These are phyloP conservation scores for Suillus brevipes DNA, from an alignment of 768 basidiomycete genomes.

Conservation along the genomic window DNA sequence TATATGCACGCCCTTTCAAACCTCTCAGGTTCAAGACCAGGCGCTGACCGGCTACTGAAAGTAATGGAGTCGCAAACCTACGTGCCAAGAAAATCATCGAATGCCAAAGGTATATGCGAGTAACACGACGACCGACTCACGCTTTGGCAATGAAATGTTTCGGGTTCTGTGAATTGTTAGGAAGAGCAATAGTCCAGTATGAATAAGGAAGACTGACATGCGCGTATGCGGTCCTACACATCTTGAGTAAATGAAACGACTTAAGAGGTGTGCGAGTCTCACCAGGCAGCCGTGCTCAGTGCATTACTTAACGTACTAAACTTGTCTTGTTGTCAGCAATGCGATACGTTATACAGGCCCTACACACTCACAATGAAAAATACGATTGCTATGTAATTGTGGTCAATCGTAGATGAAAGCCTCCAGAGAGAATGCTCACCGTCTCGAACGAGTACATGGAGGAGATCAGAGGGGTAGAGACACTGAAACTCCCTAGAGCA, in stretches of 20 bases:
- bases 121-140: not conserved
- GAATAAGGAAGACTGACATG: not conserved
- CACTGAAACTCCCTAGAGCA: not conserved
- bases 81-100: not conserved
- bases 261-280: not conserved
- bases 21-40: slow-evolving; percentile 22
- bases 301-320: slow-evolving; percentile 4
- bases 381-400: slow-evolving; percentile 3
- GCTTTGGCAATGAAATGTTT: slow-evolving; percentile 6
- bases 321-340: not conserved
- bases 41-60: slow-evolving; percentile 25
- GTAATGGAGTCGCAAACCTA: slow-evolving; percentile 13
- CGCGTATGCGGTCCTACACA: slow-evolving; percentile 1
- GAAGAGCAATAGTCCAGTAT: not conserved
- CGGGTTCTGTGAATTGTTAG: not conserved
- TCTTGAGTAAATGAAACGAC: not conserved
- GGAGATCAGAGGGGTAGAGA: slow-evolving; percentile 13
- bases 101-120: not conserved
- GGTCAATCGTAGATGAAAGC: not conserved
- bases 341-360: no score
- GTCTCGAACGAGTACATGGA: slow-evolving; percentile 22
- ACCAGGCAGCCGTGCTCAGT: slow-evolving; percentile 7
- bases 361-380: slow-evolving; percentile 4
- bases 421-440: slow-evolving; percentile 15
- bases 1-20: slow-evolving; percentile 8